Evolutionary conservation across 1,284 basidiomycete genomes (phyloP).

Genomic region (Boletus calvinii): DNA sequence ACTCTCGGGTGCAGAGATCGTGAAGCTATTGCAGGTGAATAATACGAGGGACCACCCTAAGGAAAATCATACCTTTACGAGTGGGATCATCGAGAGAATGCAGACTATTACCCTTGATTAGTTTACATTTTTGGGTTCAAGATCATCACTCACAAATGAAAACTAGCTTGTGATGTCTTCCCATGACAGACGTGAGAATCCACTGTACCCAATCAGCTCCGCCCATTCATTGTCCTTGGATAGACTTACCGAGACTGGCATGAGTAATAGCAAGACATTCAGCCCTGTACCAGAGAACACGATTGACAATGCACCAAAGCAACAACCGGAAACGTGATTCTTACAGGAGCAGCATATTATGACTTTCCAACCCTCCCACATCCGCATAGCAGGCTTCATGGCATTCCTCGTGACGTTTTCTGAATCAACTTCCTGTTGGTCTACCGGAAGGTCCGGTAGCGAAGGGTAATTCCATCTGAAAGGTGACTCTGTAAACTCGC

Average conservation of each 20-base stretch:
- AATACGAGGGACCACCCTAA: neutral
- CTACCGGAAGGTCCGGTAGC: conserved; percentile 20
- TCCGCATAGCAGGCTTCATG: conserved; percentile 13
- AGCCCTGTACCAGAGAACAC: conserved; percentile 47
- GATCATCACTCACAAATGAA: conserved; percentile 56
- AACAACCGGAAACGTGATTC: conserved; percentile 18
- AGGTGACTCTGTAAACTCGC: conserved; percentile 33
- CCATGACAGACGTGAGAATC: conserved; percentile 57
- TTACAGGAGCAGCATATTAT: conserved; percentile 59
- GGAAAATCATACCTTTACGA: conserved; percentile 59
- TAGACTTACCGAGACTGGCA: conserved; percentile 59
- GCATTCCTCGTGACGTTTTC: neutral
- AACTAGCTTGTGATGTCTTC: conserved; percentile 55
- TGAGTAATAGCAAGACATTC: conserved; percentile 56
- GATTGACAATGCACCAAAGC: neutral
- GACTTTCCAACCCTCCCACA: conserved; percentile 52
- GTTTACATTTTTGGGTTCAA: neutral
- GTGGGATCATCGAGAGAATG: conserved; percentile 63
- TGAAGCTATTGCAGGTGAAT: conserved; percentile 51
- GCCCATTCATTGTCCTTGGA: neutral
- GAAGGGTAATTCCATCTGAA: conserved; percentile 34
- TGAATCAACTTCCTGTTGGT: conserved; percentile 5
- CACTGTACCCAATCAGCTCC: conserved; percentile 45
- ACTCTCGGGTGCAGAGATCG: conserved; percentile 75
- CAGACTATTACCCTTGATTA: conserved; percentile 47